Base-by-base conservation (phyloP, 768 basidiomycete genomes). In the Agaricus subrufescens region DNA sequence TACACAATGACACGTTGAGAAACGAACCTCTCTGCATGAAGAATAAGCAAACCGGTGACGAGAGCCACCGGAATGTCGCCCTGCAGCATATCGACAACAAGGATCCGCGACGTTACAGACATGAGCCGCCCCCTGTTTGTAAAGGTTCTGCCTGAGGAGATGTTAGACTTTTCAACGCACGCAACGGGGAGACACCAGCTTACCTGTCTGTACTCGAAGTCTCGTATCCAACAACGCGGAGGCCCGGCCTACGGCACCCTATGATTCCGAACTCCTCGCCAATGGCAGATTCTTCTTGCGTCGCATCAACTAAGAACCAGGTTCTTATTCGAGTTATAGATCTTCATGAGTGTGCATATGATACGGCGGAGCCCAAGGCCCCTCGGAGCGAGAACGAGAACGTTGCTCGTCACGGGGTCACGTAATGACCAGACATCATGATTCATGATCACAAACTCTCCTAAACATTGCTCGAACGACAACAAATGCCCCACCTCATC, bases 51-150 rank as follows among this genome's bases (percentile, higher is more conserved):
- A 1, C 97, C 97, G 1, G 95, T 90, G 42, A 99, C 87, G 48
- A 94, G 75, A 34, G 90, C 80, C 2, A 81, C 86, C 1, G 95
- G 94, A 29, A 98, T 83, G 64, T 91, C 89, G 26, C 82, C 78
- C 66, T 88, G 88, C 31, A 99, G 73, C 85, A 98, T 90, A 67
- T 99, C 97, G 52, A 96, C 94, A 25, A 96, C 90, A 12, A 98
- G 75, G 61, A 99, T 98, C 19, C 92, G 85, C 26, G 92, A 94
- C 0, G 97, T 98, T 31, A 98, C 87, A 6, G 91, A 91, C 48
- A 98, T 79, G 1, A 98, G 75, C 4, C 95, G n/a, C 95, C 3
- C 96, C 96, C 57, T 81, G 79, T 58, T 87, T 87, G 73, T 98
- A 98, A 52, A 98, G 69, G 40, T 82, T 82, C 71, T 93, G 88